phyloP scores from a whole-genome alignment of 176 grass and related monocot species.

The Juncus effusus region DNA sequence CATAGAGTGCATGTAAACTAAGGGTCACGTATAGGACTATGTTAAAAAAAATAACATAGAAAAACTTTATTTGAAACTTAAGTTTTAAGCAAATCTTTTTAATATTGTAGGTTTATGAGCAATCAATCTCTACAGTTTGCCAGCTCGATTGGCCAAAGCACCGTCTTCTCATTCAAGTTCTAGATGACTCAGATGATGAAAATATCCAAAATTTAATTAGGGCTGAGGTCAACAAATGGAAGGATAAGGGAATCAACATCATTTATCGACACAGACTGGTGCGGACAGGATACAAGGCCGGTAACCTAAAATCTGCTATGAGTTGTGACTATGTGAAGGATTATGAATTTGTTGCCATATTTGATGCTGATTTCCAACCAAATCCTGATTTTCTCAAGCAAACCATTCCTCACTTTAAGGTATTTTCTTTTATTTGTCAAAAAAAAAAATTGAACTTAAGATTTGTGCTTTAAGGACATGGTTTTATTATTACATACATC shows the following conservation, averaged over 20 bases:
- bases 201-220: slow-evolving; percentile 66
- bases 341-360: slow-evolving; percentile 92
- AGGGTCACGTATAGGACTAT: no score
- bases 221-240: slow-evolving; percentile 83
- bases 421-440: slow-evolving; percentile 13
- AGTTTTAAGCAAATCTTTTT: background rate
- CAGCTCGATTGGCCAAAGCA: slow-evolving; percentile 87
- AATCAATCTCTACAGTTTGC: slow-evolving; percentile 81
- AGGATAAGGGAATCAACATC: slow-evolving; percentile 69
- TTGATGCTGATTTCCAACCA: slow-evolving; percentile 97
- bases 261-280: slow-evolving; percentile 75
- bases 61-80: background rate
- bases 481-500: background rate
- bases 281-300: slow-evolving; percentile 92
- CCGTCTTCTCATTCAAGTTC: slow-evolving; percentile 72
- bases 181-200: slow-evolving; percentile 93
- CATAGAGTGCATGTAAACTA: no score
- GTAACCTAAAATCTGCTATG: slow-evolving; percentile 97
- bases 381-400: slow-evolving; percentile 93
- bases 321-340: slow-evolving; percentile 77
- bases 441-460: no score
- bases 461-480: no score
- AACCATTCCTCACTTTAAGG: slow-evolving; percentile 93
- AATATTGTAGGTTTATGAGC: slow-evolving; percentile 73
- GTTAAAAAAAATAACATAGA: no score